Percentiles rank a stretch among this genome's conserved stretches.
These are phyloP conservation scores for Saksenaea vasiformis DNA, from an alignment of 371 early-diverging fungal genomes.

Conservation along the genomic window DNA sequence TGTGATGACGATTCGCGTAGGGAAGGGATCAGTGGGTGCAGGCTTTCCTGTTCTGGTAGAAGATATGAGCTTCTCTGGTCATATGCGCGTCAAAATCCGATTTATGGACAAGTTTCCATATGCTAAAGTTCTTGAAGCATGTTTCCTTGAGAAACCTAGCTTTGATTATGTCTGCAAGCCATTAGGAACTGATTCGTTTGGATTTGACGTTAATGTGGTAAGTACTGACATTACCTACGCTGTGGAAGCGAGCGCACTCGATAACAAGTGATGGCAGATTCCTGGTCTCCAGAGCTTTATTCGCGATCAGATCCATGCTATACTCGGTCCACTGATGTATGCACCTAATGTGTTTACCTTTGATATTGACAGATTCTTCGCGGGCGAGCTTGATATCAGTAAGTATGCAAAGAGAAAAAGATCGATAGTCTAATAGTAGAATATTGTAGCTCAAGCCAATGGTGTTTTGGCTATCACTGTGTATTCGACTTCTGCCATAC, in stretches of 20 bases:
- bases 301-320: constrained; percentile 75
- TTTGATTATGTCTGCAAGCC: constrained; percentile 96
- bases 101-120: constrained; percentile 88
- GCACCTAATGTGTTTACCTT: constrained; percentile 82
- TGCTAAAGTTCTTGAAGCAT: constrained; percentile 82
- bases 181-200: constrained; percentile 82
- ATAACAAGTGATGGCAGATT: constrained; percentile 41
- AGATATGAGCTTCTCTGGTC: constrained; percentile 89
- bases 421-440: not conserved
- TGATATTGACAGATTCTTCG: constrained; percentile 83
- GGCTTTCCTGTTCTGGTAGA: constrained; percentile 92
- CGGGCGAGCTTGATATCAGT: constrained; percentile 59
- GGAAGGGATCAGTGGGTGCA: constrained; percentile 86
- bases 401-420: constrained; percentile 18
- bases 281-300: constrained; percentile 84
- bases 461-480: constrained; percentile 88
- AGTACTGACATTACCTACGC: constrained; percentile 7
- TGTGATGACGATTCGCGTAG: constrained; percentile 88
- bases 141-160: constrained; percentile 86
- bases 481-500: constrained; percentile 73
- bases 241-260: not conserved
- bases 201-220: constrained; percentile 80
- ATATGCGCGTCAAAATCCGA: constrained; percentile 78
- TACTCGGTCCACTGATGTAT: constrained; percentile 82
- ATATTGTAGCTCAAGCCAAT: constrained; percentile 53